phyloP scores from a whole-genome alignment of 371 early-diverging fungal species.

The Thermomucor indicae-seudaticae region DNA sequence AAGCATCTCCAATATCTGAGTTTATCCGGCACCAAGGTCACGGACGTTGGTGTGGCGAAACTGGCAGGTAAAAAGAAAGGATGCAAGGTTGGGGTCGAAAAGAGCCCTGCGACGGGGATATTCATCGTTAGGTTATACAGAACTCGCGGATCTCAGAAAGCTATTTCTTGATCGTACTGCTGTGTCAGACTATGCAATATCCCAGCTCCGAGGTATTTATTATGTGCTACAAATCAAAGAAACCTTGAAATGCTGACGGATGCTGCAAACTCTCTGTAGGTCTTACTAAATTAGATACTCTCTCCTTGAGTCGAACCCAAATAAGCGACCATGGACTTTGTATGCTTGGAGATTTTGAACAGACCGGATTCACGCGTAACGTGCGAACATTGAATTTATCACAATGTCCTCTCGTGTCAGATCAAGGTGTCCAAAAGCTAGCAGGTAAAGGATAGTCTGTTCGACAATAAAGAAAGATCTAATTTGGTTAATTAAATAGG shows the following conservation, averaged over 20 bases:
- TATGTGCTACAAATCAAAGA: too few relatives aligned
- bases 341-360: slow-evolving; percentile 17
- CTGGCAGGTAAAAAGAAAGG: slow-evolving; percentile 32
- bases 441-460: slow-evolving; percentile 11
- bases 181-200: slow-evolving; percentile 28
- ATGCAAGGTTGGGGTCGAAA: too few relatives aligned
- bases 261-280: slow-evolving; percentile 8
- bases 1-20: slow-evolving; percentile 25
- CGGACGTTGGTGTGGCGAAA: slow-evolving; percentile 24
- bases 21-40: slow-evolving; percentile 34
- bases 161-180: slow-evolving; percentile 35
- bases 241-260: not conserved
- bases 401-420: slow-evolving; percentile 20
- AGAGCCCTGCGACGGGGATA: not conserved
- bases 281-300: slow-evolving; percentile 19
- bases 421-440: slow-evolving; percentile 23
- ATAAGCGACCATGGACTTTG: slow-evolving; percentile 7
- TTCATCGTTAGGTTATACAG: slow-evolving; percentile 7
- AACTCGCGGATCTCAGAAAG: slow-evolving; percentile 23
- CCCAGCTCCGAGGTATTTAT: slow-evolving; percentile 8
- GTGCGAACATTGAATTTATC: slow-evolving; percentile 31
- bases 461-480: not conserved
- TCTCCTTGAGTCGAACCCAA: slow-evolving; percentile 24
- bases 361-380: slow-evolving; percentile 18
- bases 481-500: slow-evolving; percentile 16